Conservation (phyloP, 371 early-diverging fungal species). For the Caulochytrium protostelioides region DNA sequence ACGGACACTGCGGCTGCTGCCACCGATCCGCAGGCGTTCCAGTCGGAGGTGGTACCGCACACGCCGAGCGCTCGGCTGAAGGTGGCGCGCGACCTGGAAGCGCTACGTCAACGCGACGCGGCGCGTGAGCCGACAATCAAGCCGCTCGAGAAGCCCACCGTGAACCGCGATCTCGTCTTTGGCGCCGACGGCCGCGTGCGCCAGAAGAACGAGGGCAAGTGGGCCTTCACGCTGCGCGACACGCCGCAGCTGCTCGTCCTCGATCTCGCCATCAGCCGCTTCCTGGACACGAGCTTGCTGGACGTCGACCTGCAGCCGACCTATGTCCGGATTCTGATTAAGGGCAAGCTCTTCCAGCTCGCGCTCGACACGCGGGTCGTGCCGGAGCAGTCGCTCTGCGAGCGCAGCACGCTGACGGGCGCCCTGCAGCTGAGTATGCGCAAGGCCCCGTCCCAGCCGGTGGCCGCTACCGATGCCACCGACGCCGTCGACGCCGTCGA, state of each 20-base stretch:
- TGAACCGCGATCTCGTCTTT: neutral
- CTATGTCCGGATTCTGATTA: conserved; percentile 14
- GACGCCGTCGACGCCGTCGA: too few relatives aligned
- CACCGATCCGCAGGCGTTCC: conserved; percentile 9
- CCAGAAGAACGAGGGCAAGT: conserved; percentile 28
- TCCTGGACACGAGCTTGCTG: conserved; percentile 20
- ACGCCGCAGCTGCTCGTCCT: conserved; percentile 8
- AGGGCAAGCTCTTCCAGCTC: conserved; percentile 23
- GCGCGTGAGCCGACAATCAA: too few relatives aligned
- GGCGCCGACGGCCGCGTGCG: conserved; percentile 20
- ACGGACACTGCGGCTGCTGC: neutral
- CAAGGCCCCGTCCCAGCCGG: conserved; percentile 3
- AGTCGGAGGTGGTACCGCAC: conserved; percentile 13
- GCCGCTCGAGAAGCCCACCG: too few relatives aligned
- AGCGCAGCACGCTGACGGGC: conserved; percentile 19
- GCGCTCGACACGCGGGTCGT: conserved; percentile 13
- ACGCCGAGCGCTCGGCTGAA: conserved; percentile 21
- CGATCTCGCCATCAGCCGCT: conserved; percentile 16
- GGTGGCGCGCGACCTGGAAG: conserved; percentile 19
- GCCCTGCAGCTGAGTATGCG: conserved; percentile 17
- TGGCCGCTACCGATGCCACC: neutral
- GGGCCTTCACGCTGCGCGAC: conserved; percentile 8
- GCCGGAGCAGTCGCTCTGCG: conserved; percentile 9
- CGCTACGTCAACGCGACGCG: too few relatives aligned
- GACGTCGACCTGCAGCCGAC: conserved; percentile 19